Conservation (phyloP, 805 yeast species). For the Lipomyces kockii region DNA sequence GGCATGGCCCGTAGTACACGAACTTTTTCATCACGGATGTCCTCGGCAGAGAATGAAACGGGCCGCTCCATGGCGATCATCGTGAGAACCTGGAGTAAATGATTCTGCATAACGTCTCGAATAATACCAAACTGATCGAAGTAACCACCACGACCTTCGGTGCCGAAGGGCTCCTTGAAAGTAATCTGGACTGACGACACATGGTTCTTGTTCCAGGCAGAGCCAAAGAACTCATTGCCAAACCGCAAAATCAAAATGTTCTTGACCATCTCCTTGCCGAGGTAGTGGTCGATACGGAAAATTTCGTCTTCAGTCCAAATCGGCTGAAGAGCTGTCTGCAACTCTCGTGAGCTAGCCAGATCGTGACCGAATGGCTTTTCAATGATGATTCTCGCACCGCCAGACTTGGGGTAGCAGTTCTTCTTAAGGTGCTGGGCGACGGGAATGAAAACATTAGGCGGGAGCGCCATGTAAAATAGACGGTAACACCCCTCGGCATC, state of each 20-base stretch:
- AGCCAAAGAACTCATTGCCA: conserved; percentile 83
- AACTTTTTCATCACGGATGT: conserved; percentile 95
- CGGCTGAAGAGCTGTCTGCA: conserved; percentile 80
- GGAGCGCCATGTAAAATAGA: conserved; percentile 88
- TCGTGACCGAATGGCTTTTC: conserved; percentile 99
- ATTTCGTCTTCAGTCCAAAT: conserved; percentile 88
- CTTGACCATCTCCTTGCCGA: conserved; percentile 98
- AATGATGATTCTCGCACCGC: conserved; percentile 79
- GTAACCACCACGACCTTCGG: conserved; percentile 99
- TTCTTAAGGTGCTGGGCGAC: conserved; percentile 78
- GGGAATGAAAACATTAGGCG: conserved; percentile 85
- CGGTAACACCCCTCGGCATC: conserved; percentile 64
- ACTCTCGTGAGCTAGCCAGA: conserved; percentile 71
- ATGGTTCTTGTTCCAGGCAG: conserved; percentile 86
- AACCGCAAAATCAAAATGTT: conserved; percentile 87
- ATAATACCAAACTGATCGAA: conserved; percentile 94
- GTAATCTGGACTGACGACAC: conserved; percentile 83
- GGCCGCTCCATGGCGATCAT: conserved; percentile 96
- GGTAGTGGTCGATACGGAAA: conserved; percentile 94
- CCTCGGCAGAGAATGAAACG: conserved; percentile 85
- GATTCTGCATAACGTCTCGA: conserved; percentile 98
- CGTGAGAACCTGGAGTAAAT: conserved; percentile 88
- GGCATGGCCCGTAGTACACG: conserved; percentile 83
- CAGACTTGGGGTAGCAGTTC: conserved; percentile 63
- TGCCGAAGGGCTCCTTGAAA: conserved; percentile 98